Evolutionary conservation across 306 rosid genomes (phyloP).

Genomic region (Datisca glomerata): DNA sequence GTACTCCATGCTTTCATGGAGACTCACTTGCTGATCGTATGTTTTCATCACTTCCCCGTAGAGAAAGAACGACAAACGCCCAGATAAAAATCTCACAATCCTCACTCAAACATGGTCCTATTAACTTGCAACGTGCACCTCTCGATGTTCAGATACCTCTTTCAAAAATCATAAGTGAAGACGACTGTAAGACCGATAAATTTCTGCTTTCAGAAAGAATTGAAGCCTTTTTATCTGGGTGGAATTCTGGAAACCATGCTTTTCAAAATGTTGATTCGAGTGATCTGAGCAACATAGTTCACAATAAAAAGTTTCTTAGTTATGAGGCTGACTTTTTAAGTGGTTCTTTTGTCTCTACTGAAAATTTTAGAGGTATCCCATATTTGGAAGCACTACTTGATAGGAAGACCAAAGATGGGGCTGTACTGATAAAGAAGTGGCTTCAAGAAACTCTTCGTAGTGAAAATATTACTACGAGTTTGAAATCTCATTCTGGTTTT

Average conservation of each 20-base stretch:
- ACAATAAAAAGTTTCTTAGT: slow-evolving; percentile 19
- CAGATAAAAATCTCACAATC: slow-evolving; percentile 43
- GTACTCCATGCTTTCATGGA: slow-evolving; percentile 89
- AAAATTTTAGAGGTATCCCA: slow-evolving; percentile 67
- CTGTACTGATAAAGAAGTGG: slow-evolving; percentile 79
- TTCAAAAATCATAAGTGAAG: slow-evolving; percentile 41
- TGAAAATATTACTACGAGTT: slow-evolving; percentile 46
- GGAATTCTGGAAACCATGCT: slow-evolving; percentile 51
- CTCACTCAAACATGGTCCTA: slow-evolving; percentile 39
- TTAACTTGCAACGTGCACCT: slow-evolving; percentile 48
- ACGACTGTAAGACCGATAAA: slow-evolving; percentile 31
- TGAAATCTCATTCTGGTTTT: slow-evolving; percentile 55
- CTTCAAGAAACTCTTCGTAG: slow-evolving; percentile 65
- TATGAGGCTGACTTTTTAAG: slow-evolving; percentile 34
- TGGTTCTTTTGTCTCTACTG: slow-evolving; percentile 64
- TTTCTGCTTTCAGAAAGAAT: slow-evolving; percentile 46
- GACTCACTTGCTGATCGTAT: slow-evolving; percentile 81
- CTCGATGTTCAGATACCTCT: slow-evolving; percentile 80
- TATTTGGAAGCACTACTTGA: slow-evolving; percentile 76
- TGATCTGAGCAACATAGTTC: slow-evolving; percentile 40
- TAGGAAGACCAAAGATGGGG: slow-evolving; percentile 76
- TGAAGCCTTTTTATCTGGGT: slow-evolving; percentile 68
- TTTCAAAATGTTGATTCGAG: slow-evolving; percentile 41
- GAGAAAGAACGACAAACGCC: slow-evolving; percentile 26
- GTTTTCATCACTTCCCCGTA: slow-evolving; percentile 63